These are phyloP conservation scores for Verticillium klebahnii DNA, from an alignment of 2,329 filamentous ascomycete genomes.

Conservation along the genomic window DNA sequence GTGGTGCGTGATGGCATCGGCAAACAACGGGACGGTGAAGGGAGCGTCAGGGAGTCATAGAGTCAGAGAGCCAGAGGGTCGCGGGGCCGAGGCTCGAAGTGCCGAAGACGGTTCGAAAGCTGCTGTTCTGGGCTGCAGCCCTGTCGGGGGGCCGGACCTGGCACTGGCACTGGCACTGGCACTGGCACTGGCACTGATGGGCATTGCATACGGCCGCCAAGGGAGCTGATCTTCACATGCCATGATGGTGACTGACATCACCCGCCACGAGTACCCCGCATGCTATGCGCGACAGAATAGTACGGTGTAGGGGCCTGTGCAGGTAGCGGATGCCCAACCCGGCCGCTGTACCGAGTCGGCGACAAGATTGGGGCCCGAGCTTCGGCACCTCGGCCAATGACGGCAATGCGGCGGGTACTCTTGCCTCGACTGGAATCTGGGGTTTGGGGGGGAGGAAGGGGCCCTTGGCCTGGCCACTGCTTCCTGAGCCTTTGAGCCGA, in stretches of 20 bases:
- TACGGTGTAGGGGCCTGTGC: background rate
- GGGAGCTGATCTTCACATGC: background rate
- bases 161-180: no score
- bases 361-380: constrained; percentile 3
- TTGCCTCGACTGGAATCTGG: background rate
- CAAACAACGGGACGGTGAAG: background rate
- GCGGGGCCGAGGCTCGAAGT: background rate
- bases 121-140: no score
- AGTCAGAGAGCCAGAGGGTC: background rate
- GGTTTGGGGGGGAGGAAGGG: background rate
- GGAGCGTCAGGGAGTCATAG: background rate
- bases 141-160: no score
- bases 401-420: constrained; percentile 20
- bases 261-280: background rate
- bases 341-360: background rate
- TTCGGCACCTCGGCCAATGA: constrained; percentile 45
- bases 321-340: background rate
- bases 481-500: constrained; percentile 29
- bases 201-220: background rate
- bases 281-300: background rate
- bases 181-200: no score
- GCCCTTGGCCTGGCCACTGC: constrained; percentile 7
- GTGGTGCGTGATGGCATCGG: background rate
- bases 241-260: background rate
- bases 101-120: background rate